Evolutionary conservation across 495 filamentous ascomycete genomes (phyloP).

Genomic region (Penicillium mononematosum): DNA sequence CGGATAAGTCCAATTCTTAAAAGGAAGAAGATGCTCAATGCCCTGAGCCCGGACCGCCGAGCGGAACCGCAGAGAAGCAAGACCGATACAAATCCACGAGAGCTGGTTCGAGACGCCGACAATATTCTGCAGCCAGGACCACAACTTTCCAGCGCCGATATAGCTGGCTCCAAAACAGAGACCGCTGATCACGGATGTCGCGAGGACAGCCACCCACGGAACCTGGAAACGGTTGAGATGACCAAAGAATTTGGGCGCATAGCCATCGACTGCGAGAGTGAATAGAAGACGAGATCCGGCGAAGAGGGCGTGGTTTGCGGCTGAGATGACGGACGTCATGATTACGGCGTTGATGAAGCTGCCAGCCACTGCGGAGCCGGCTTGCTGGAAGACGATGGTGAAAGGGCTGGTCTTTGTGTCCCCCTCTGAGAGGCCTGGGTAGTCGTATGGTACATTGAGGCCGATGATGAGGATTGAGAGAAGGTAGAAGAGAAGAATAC

Average conservation of each 20-base stretch:
- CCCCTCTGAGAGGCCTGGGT: slow-evolving; percentile 41
- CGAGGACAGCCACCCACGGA: slow-evolving; percentile 58
- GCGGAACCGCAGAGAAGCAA: slow-evolving; percentile 61
- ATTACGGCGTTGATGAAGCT: slow-evolving; percentile 59
- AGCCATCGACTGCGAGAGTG: slow-evolving; percentile 46
- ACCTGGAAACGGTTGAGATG: slow-evolving; percentile 55
- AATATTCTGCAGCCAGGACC: slow-evolving; percentile 60
- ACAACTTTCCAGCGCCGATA: slow-evolving; percentile 58
- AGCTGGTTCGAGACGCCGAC: slow-evolving; percentile 65
- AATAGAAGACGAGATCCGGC: slow-evolving; percentile 54
- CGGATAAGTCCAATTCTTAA: slow-evolving; percentile 62
- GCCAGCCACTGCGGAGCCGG: slow-evolving; percentile 48
- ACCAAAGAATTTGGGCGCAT: slow-evolving; percentile 49
- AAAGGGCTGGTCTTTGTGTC: slow-evolving; percentile 49
- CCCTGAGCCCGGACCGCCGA: slow-evolving; percentile 51
- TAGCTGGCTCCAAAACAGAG: slow-evolving; percentile 62
- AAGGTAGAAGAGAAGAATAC: slow-evolving; percentile 53
- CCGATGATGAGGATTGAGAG: slow-evolving; percentile 50
- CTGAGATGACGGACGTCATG: slow-evolving; percentile 54
- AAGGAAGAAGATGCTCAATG: slow-evolving; percentile 58
- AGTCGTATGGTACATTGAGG: slow-evolving; percentile 55
- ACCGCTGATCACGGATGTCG: slow-evolving; percentile 53
- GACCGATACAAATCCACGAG: slow-evolving; percentile 58
- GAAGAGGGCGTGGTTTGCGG: slow-evolving; percentile 55
- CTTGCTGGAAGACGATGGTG: slow-evolving; percentile 52